Base-by-base conservation (phyloP, 257 asterid species). In the Rehmannia glutinosa region DNA sequence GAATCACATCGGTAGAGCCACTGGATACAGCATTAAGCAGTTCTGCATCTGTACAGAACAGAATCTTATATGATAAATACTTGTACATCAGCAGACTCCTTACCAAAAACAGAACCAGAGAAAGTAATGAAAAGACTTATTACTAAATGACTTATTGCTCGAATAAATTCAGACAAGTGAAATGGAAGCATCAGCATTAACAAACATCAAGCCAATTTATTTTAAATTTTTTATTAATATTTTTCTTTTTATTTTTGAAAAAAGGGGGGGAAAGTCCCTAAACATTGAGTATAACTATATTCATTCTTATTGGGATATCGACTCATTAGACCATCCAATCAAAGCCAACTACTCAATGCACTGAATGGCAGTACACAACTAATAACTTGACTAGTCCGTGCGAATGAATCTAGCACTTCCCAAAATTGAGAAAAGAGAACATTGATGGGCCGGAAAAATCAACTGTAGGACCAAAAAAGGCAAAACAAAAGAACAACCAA, bases 1-100 rank as follows among this genome's bases (percentile, higher is more conserved):
- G 87, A 73, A 94, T 77, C 61, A 86, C 92, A 73, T 86, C 94
- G 19, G 86, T 61, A 30, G 96, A 81, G 74, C 88, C 88, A 77
- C 82, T 78, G 69, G 91, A 76, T 74, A 85, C 68, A 73, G 92
- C 96, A 78, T 78, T 77, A 73, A 75, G 86, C 74, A 94, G 78
- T 68, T 82, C 86, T 60, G 75, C 77, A 80, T 90, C 98, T 90
- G 93, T 62, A 65, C 43, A 72, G 41, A 46, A 75, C 49, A 69
- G 25, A 62, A 2, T 25, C 19, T 35, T 52, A 42, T 9, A 35
- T 42, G 46, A 52, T 54, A 61, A 70, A 64, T 30, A 17, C 41
- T 62, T 30, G 24, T 55, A 58, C 19, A 8, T 5, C 4, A 54
- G 54, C 49, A 51, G 64, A 59, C 42, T 16, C 42, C 49, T 27